A percentile compares a stretch with the other conserved stretches of the same genome.
These are phyloP conservation scores for Hymenotorrendiella dingleyae DNA, from an alignment of 2,329 filamentous ascomycete species.

Conservation along the genomic window DNA sequence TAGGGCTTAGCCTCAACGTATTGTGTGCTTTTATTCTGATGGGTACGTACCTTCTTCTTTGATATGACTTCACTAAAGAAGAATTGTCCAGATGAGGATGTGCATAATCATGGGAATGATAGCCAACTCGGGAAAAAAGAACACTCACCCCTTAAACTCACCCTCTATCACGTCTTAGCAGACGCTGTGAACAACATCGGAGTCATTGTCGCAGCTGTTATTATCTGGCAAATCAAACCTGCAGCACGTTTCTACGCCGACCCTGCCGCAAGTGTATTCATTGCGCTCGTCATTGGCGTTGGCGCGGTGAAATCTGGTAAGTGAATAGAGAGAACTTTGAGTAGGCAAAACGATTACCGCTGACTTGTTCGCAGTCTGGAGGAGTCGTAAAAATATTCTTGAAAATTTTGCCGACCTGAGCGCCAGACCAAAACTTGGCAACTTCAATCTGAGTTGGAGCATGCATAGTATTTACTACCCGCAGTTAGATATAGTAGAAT, in stretches of 20 bases:
- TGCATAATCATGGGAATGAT: neutral
- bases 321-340: no score
- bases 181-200: constrained; percentile 73
- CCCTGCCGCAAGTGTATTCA: constrained; percentile 61
- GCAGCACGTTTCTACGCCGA: constrained; percentile 63
- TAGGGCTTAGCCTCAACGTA: constrained; percentile 62
- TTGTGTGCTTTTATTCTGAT: constrained; percentile 62
- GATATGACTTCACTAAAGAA: neutral
- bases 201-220: constrained; percentile 62
- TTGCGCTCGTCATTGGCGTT: constrained; percentile 69
- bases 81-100: neutral
- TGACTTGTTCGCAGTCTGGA: no score
- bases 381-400: no score
- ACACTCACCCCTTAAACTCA: constrained; percentile 57
- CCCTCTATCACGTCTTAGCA: constrained; percentile 63
- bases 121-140: constrained; percentile 40
- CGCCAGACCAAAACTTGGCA: no score
- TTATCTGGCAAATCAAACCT: constrained; percentile 61
- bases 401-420: no score
- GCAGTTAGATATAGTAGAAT: no score
- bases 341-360: no score
- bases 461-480: no score
- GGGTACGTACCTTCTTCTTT: constrained; percentile 35
- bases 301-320: no score
- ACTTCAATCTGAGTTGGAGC: no score